Percentiles rank a stretch among this genome's conserved stretches.
Conservation (phyloP, 2,329 filamentous ascomycete genomes). For the Paramyrothecium roridum region DNA sequence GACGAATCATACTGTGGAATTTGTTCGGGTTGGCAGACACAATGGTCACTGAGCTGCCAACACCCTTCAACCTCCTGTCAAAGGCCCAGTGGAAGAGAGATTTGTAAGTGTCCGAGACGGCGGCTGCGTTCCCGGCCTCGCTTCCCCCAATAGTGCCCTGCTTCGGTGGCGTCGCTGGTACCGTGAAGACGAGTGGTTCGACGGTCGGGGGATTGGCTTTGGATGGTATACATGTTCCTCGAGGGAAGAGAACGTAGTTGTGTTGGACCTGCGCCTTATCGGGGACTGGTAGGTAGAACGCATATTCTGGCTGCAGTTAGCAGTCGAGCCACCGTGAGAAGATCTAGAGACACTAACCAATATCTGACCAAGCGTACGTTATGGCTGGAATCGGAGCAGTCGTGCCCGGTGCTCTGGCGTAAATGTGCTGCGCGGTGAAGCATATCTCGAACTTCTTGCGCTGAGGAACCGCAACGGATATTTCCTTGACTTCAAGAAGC, state of each 20-base stretch:
- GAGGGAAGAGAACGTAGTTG: constrained; percentile 63
- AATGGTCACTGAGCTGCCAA: constrained; percentile 45
- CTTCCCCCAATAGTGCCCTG: constrained; percentile 52
- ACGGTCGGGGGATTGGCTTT: constrained; percentile 37
- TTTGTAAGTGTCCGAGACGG: constrained; percentile 57
- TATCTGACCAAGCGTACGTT: constrained; percentile 58
- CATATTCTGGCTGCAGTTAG: constrained; percentile 44
- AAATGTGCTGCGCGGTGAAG: constrained; percentile 57
- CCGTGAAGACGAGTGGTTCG: constrained; percentile 64
- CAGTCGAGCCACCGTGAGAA: not conserved
- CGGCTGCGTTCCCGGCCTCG: constrained; percentile 44
- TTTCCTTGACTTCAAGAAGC: constrained; percentile 60
- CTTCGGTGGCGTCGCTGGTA: constrained; percentile 58
- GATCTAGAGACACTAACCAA: constrained; percentile 42
- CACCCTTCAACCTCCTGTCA: constrained; percentile 45
- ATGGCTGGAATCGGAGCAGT: constrained; percentile 50
- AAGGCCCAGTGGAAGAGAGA: constrained; percentile 61
- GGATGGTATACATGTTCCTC: constrained; percentile 48
- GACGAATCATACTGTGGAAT: constrained; percentile 55
- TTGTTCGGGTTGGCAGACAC: constrained; percentile 50
- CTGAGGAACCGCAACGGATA: constrained; percentile 64
- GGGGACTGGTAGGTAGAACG: constrained; percentile 62
- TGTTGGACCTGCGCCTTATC: constrained; percentile 64
- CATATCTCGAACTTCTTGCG: constrained; percentile 67
- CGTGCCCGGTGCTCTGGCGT: constrained; percentile 51